phyloP scores from a whole-genome alignment of 306 rosid genomes.

The Medicago lupulina region DNA sequence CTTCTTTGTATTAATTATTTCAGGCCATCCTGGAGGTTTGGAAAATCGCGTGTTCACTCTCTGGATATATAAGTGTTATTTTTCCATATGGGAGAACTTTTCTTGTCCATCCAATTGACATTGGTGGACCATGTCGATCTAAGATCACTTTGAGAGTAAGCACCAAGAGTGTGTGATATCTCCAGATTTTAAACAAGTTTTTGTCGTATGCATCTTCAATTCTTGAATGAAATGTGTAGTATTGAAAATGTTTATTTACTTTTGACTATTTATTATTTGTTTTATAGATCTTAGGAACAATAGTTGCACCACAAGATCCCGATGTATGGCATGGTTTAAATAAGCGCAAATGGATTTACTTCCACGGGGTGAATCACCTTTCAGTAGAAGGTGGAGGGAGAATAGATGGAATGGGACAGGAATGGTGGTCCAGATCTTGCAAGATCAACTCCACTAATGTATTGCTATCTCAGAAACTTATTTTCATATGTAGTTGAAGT shows the following conservation, averaged over 20 bases:
- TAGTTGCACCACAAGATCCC: constrained; percentile 80
- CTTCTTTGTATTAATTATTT: too few relatives aligned
- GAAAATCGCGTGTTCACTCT: constrained; percentile 70
- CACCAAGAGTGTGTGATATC: constrained; percentile 2
- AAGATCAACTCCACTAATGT: constrained; percentile 72
- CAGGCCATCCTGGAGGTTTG: constrained; percentile 77
- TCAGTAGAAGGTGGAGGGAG: constrained; percentile 79
- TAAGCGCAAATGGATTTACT: constrained; percentile 76
- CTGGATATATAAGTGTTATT: constrained; percentile 41
- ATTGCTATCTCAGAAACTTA: constrained; percentile 41
- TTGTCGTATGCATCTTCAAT: constrained; percentile 1
- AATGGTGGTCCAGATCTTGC: constrained; percentile 97
- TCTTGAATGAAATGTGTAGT: not conserved
- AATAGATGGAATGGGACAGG: constrained; percentile 82
- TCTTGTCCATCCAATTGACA: constrained; percentile 66
- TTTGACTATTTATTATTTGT: constrained; percentile 32
- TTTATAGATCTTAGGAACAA: constrained; percentile 67
- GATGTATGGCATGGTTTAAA: constrained; percentile 65
- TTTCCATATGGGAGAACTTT: constrained; percentile 61
- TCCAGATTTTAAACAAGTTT: too few relatives aligned
- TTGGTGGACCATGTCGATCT: constrained; percentile 83
- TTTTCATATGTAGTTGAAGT: constrained; percentile 40
- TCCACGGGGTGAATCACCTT: constrained; percentile 75
- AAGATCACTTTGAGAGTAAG: constrained; percentile 71
- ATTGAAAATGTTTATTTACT: constrained; percentile 15